Conservation (phyloP, 768 basidiomycete species). For the Obba rivulosa region DNA sequence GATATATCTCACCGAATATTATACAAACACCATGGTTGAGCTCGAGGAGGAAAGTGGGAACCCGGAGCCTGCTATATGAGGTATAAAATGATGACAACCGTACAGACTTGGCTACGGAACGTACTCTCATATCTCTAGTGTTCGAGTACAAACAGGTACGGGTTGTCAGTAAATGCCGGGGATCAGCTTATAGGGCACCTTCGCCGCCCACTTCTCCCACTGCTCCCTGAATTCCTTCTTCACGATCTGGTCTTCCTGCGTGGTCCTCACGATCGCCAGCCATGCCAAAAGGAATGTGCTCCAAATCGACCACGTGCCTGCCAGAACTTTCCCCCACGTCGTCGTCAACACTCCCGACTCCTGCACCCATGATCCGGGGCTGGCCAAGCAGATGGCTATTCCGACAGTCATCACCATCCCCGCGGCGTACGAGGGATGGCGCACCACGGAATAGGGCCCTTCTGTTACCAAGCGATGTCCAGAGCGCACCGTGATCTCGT, state of each 20-base stretch:
- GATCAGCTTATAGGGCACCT: neutral
- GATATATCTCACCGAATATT: no score
- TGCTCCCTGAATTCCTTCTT: constrained; percentile 12
- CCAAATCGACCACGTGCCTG: neutral
- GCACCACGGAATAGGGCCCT: constrained; percentile 23
- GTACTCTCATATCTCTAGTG: no score
- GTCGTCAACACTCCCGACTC: constrained; percentile 6
- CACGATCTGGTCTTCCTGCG: constrained; percentile 8
- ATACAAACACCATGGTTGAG: no score
- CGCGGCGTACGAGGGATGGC: constrained; percentile 23
- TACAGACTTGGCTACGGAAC: no score
- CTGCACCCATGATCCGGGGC: constrained; percentile 2
- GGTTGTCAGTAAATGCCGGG: constrained; percentile 4
- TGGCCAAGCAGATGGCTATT: neutral
- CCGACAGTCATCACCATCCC: neutral
- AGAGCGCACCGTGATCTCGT: constrained; percentile 8
- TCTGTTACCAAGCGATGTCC: constrained; percentile 21
- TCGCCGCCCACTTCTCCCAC: constrained; percentile 11
- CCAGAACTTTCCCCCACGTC: neutral
- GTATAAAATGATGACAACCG: no score
- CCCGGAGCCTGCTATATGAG: no score
- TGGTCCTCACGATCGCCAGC: neutral
- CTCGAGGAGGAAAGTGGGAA: no score
- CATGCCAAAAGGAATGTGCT: neutral
- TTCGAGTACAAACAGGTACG: no score